Evolutionary conservation across 116 monocot genomes (phyloP).

Genomic region (Dioscorea cayenensis): DNA sequence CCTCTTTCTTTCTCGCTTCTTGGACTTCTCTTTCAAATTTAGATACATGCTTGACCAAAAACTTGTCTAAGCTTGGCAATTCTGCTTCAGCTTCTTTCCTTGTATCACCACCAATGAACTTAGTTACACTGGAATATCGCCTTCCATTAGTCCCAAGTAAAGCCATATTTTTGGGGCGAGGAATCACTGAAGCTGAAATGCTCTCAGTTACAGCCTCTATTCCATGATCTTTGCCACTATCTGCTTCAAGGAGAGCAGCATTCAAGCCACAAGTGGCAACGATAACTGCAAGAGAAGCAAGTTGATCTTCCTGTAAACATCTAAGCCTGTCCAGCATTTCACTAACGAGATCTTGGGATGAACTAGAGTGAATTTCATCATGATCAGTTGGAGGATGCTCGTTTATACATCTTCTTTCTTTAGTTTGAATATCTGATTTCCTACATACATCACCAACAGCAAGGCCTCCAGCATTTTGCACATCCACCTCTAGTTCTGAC

Average conservation of each 20-base stretch:
- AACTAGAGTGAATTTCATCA: slow-evolving; percentile 1
- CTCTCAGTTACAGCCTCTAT: neutral
- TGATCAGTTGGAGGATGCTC: slow-evolving; percentile 4
- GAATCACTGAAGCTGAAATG: neutral
- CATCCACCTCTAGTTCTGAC: neutral
- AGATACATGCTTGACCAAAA: slow-evolving; percentile 80
- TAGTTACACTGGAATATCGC: slow-evolving; percentile 19
- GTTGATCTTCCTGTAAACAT: slow-evolving; percentile 61
- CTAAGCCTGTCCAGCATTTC: slow-evolving; percentile 68
- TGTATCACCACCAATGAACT: slow-evolving; percentile 10
- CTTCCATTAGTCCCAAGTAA: slow-evolving; percentile 13
- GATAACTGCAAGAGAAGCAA: slow-evolving; percentile 68
- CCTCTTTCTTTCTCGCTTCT: slow-evolving; percentile 42
- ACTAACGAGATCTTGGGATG: slow-evolving; percentile 24
- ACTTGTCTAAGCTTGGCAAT: slow-evolving; percentile 76
- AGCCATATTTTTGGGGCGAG: neutral
- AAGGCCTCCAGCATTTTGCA: neutral
- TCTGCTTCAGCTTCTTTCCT: slow-evolving; percentile 25
- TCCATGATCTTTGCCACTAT: slow-evolving; percentile 25
- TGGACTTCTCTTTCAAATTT: slow-evolving; percentile 77
- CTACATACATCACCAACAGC: neutral
- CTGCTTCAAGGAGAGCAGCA: slow-evolving; percentile 58
- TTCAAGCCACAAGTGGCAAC: slow-evolving; percentile 83
- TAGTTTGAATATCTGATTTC: slow-evolving; percentile 1
- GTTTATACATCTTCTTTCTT: neutral